Percentiles rank a stretch among this genome's conserved stretches.
phyloP scores from a whole-genome alignment of 805 yeast species.

The Kockiozyma suomiensis region DNA sequence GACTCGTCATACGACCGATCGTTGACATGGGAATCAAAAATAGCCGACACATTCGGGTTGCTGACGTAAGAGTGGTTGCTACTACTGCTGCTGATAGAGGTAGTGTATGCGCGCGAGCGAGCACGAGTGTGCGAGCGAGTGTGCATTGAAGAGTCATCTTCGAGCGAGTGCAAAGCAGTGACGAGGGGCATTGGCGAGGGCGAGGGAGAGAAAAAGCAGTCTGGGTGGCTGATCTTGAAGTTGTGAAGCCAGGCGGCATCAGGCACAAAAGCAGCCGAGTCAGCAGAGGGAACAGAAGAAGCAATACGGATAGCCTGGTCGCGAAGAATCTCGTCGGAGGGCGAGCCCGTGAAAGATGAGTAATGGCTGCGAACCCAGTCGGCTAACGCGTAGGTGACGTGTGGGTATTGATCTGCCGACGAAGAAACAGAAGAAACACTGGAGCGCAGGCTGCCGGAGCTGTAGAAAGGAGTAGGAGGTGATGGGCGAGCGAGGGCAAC shows the following conservation, averaged over 20 bases:
- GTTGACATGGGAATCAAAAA: background rate
- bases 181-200: slow-evolving; percentile 1
- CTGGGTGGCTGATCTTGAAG: slow-evolving; percentile 19
- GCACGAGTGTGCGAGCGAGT: slow-evolving; percentile 10
- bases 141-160: background rate
- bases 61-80: background rate
- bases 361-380: slow-evolving; percentile 18
- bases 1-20: background rate
- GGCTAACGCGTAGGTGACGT: background rate
- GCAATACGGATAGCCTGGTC: background rate
- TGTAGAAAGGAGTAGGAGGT: background rate
- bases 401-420: background rate
- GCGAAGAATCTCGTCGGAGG: slow-evolving; percentile 5
- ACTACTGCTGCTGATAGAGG: background rate
- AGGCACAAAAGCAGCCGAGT: slow-evolving; percentile 12
- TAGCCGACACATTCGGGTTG: background rate
- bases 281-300: background rate
- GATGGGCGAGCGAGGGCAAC: background rate
- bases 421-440: background rate
- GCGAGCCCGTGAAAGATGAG: background rate
- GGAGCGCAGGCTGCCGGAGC: background rate
- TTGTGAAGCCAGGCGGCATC: slow-evolving; percentile 20
- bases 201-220: slow-evolving; percentile 10
- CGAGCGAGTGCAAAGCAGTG: background rate
- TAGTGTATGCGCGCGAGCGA: slow-evolving; percentile 1